Evolutionary conservation across 495 filamentous ascomycete species (phyloP).

Genomic region (Lasiosphaeria ovina): DNA sequence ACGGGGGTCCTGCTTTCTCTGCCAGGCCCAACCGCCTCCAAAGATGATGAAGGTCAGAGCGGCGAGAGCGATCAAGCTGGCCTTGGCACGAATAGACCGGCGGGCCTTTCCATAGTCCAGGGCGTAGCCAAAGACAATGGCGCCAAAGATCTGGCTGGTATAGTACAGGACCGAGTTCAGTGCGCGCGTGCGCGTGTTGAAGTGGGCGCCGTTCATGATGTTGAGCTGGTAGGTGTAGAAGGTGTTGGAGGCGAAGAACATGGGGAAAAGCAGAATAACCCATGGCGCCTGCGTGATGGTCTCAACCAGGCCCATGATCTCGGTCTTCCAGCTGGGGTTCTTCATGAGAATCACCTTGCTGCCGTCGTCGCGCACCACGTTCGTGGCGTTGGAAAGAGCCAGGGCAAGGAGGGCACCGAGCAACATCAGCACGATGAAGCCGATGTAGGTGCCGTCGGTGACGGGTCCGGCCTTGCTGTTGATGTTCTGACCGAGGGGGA

Average conservation of each 20-base stretch:
- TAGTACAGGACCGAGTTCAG: conserved; percentile 88
- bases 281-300: conserved; percentile 71
- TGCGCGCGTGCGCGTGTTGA: conserved; percentile 77
- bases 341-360: conserved; percentile 76
- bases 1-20: conserved; percentile 58
- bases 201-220: conserved; percentile 65
- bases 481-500: conserved; percentile 79
- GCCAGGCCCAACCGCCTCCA: conserved; percentile 84
- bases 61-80: conserved; percentile 63
- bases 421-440: conserved; percentile 84
- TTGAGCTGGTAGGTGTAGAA: conserved; percentile 74
- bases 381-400: conserved; percentile 70
- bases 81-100: conserved; percentile 73
- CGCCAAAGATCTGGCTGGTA: conserved; percentile 82
- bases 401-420: conserved; percentile 70
- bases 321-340: conserved; percentile 76
- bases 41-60: conserved; percentile 78
- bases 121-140: conserved; percentile 70
- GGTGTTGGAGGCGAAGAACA: conserved; percentile 79
- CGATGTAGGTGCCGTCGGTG: conserved; percentile 84
- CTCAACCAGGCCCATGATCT: conserved; percentile 74
- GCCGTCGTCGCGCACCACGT: conserved; percentile 79
- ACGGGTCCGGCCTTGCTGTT: conserved; percentile 59
- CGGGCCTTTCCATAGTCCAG: conserved; percentile 65
- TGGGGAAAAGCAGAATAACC: conserved; percentile 81